Percentiles rank a stretch among this genome's conserved stretches.
phyloP scores from a whole-genome alignment of 2,329 filamentous ascomycete species.

The Phyllosticta capitalensis region DNA sequence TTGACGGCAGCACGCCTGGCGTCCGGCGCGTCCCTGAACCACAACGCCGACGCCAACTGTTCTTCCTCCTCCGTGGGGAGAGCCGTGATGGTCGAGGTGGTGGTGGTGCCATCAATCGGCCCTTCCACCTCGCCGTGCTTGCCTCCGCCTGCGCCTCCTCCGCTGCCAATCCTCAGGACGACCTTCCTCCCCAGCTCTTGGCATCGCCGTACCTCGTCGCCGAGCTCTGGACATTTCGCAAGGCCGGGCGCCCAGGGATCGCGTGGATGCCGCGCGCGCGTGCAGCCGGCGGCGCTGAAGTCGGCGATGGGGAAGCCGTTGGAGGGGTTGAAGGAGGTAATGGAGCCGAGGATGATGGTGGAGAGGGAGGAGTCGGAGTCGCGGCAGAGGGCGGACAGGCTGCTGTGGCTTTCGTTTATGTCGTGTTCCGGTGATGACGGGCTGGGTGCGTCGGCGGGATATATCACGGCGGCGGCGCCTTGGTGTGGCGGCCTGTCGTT shows the following conservation, averaged over 20 bases:
- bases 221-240: conserved; percentile 4
- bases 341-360: conserved; percentile 6
- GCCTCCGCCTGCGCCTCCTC: background rate
- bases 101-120: background rate
- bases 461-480: background rate
- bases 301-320: conserved; percentile 8
- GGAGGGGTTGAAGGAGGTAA: background rate
- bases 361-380: background rate
- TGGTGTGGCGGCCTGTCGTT: background rate
- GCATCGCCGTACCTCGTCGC: conserved; percentile 1
- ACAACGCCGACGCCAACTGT: background rate
- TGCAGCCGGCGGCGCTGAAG: conserved; percentile 1
- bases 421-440: background rate
- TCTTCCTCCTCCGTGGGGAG: background rate
- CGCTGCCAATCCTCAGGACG: conserved; percentile 6
- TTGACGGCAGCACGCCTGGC: conserved; percentile 6
- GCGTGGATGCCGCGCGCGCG: background rate
- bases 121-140: background rate
- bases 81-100: background rate
- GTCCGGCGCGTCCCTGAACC: conserved; percentile 2
- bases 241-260: conserved; percentile 3
- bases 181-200: conserved; percentile 7
- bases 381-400: background rate
- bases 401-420: background rate
- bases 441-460: background rate